Evolutionary conservation across 2,329 filamentous ascomycete genomes (phyloP), one percentile per base, ranked within the genome.

Genomic region (Sclerotinia subarctica): DNA sequence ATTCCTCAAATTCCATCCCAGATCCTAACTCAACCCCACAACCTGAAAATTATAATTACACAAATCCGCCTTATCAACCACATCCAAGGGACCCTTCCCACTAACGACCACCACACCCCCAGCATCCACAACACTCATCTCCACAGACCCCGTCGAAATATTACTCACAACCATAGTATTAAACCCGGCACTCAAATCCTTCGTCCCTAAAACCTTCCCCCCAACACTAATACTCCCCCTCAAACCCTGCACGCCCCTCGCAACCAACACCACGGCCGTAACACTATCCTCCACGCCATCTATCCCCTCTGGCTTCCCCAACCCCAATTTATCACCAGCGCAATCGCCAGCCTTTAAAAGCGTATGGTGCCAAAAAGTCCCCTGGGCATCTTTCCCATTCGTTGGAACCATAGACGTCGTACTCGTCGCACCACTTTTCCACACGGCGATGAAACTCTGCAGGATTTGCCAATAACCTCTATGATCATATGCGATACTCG

Each of bases 381-480:
- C 77, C n/a, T 72, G 69, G 0, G 70, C 73, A 17, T 62, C 64
- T 0, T 54, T 58, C 2, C 70, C 70, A 64, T 73, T 71, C 17
- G 69, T 70, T 1, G 74, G 75, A 24, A 67, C 67, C 26, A 75
- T 71, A 3, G 70, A 70, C 42, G 46, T 51, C 8, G 69, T 67
- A 19, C 63, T 67, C 15, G 68, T 77, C 5, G 72, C 76, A 4
- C 78, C 77, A 2, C 67, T 64, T 69, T 80, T 81, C 72, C 74
- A 81, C 0, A 77, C 78, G 11, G 74, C 66, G 56, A 81, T 78
- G 64, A 81, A 80, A 0, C 78, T 70, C 0, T 72, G 68, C 5
- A 81, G 72, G 24, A 80, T 69, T 51, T 77, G 70, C 70, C 73
- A 74, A 70, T 79, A 81, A 0, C 75, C 79, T 1, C 68, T 77